Evolutionary conservation across 345 rosid genomes (phyloP).

Genomic region (Lepidium didymum): DNA sequence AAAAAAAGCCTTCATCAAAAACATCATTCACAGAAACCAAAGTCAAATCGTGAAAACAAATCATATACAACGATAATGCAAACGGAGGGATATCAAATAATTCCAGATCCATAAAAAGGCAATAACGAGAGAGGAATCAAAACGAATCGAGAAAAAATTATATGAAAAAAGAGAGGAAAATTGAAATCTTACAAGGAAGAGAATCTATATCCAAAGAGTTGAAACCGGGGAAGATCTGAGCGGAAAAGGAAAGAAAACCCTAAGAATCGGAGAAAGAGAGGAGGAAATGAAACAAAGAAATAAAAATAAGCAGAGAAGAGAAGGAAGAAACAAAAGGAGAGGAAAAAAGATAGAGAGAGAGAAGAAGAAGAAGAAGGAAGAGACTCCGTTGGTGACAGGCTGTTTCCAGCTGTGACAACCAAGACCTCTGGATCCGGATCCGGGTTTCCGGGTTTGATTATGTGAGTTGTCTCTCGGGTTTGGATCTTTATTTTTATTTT

Average conservation of each 20-base stretch:
- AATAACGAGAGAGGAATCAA: neutral
- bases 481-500: neutral
- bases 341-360: conserved; percentile 14
- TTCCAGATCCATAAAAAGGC: conserved; percentile 14
- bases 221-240: conserved; percentile 22
- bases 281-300: neutral
- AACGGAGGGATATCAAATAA: neutral
- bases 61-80: neutral
- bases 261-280: conserved; percentile 20
- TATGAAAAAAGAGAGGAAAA: conserved; percentile 7
- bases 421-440: conserved; percentile 41
- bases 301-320: neutral
- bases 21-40: neutral
- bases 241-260: conserved; percentile 41
- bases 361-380: neutral
- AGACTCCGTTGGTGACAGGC: conserved; percentile 98
- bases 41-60: neutral
- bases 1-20: neutral
- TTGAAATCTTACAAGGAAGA: conserved; percentile 48
- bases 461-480: conserved; percentile 18
- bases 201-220: conserved; percentile 45
- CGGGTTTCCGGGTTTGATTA: neutral
- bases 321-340: neutral
- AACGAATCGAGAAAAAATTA: neutral
- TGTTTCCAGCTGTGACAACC: conserved; percentile 94